Evolutionary conservation across 2,329 filamentous ascomycete genomes (phyloP).

Genomic region (Paecilomyces sp.): DNA sequence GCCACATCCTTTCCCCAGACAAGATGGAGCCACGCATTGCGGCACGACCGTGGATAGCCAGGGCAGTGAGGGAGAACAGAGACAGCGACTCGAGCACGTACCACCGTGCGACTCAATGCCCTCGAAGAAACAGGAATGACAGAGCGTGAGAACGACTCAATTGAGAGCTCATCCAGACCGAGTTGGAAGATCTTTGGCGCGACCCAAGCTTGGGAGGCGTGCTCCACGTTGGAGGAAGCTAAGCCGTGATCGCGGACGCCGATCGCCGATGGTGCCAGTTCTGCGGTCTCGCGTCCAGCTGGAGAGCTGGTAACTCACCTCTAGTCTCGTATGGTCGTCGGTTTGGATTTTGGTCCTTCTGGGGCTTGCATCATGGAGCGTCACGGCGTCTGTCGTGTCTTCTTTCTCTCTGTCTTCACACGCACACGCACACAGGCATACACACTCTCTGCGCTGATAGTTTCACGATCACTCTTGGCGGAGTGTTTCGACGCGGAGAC

Average conservation of each 20-base stretch:
- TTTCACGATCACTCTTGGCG: not conserved
- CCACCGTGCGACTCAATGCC: not conserved
- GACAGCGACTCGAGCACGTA: not conserved
- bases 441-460: not conserved
- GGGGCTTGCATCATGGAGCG: not conserved
- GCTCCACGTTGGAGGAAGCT: not conserved
- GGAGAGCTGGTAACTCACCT: not conserved
- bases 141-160: not conserved
- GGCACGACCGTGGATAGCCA: not conserved
- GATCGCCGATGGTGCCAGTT: not conserved
- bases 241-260: not conserved
- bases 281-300: not conserved
- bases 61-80: not conserved
- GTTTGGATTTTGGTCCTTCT: not conserved
- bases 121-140: not conserved
- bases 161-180: not conserved
- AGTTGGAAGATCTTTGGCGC: not conserved
- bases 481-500: not conserved
- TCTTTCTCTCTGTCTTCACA: not conserved
- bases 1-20: not conserved
- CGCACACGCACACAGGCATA: not conserved
- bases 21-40: not conserved
- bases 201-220: not conserved
- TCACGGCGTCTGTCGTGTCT: not conserved
- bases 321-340: not conserved